Conservation (phyloP, 2,329 filamentous ascomycete species). For the Fusarium anthophilum region DNA sequence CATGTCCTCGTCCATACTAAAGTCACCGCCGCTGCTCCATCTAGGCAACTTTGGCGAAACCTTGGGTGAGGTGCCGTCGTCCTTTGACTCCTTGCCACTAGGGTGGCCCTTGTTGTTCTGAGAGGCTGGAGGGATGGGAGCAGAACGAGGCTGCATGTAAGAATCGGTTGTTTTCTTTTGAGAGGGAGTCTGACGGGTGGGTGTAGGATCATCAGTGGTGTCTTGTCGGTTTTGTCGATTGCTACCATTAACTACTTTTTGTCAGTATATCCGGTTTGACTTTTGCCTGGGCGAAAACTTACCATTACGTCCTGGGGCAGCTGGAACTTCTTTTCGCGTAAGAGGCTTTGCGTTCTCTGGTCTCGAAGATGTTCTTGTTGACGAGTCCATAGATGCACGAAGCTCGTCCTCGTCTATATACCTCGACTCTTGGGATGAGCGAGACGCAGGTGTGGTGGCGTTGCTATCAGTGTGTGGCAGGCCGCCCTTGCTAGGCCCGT, state of each 20-base stretch:
- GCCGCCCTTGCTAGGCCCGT: conserved; percentile 46
- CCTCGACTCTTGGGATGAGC: conserved; percentile 68
- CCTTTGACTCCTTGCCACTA: conserved; percentile 59
- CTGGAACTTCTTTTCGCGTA: conserved; percentile 71
- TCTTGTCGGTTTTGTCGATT: conserved; percentile 36
- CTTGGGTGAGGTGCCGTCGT: conserved; percentile 55
- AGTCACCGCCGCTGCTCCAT: conserved; percentile 84
- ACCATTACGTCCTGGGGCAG: conserved; percentile 55
- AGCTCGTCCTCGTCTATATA: conserved; percentile 63
- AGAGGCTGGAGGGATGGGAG: conserved; percentile 59
- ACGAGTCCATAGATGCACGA: conserved; percentile 53
- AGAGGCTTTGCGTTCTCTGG: conserved; percentile 60
- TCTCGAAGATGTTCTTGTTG: conserved; percentile 53
- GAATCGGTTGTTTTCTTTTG: conserved; percentile 53
- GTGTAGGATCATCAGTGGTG: conserved; percentile 33
- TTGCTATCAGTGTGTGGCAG: conserved; percentile 50
- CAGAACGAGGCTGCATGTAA: conserved; percentile 67
- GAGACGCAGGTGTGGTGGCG: conserved; percentile 50
- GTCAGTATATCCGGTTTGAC: conserved; percentile 9
- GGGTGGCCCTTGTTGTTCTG: conserved; percentile 44
- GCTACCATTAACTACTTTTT: conserved; percentile 42
- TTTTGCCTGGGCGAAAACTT: conserved; percentile 37
- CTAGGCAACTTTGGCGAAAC: conserved; percentile 74
- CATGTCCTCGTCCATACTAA: conserved; percentile 96
- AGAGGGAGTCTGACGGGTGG: conserved; percentile 37